Evolutionary conservation across 768 basidiomycete species (phyloP).

Genomic region (Hortiboletus campestris): DNA sequence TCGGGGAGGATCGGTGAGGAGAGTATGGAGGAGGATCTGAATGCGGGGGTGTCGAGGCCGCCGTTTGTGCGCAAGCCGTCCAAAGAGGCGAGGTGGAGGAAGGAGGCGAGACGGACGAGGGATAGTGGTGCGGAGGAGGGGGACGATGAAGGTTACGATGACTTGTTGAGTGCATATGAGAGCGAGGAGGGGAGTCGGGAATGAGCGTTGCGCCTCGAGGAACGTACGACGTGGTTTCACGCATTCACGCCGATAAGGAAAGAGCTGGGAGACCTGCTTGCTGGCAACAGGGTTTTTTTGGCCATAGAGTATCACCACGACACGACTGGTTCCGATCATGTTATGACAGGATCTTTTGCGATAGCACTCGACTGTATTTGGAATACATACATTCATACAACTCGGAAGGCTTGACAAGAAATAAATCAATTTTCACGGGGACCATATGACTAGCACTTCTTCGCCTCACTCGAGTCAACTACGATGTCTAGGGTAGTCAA

Average conservation of each 20-base stretch:
- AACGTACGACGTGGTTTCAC: neutral
- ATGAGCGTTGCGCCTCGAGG: constrained; percentile 8
- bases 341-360: neutral
- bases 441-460: neutral
- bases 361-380: neutral
- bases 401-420: neutral
- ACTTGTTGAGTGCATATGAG: constrained; percentile 77
- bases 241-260: neutral
- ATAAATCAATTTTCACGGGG: neutral
- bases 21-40: neutral
- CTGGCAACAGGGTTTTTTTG: neutral
- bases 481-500: neutral
- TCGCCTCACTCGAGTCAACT: neutral
- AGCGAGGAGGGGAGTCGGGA: constrained; percentile 57
- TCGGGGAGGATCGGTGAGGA: constrained; percentile 25
- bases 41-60: constrained; percentile 23
- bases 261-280: neutral
- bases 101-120: constrained; percentile 41
- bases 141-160: constrained; percentile 74
- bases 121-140: constrained; percentile 75
- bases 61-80: constrained; percentile 30
- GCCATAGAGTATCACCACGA: neutral
- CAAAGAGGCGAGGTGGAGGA: constrained; percentile 39
- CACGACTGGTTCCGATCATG: neutral
- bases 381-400: neutral